These are phyloP conservation scores for Phaffia australis DNA, from an alignment of 768 basidiomycete genomes.

Conservation along the genomic window DNA sequence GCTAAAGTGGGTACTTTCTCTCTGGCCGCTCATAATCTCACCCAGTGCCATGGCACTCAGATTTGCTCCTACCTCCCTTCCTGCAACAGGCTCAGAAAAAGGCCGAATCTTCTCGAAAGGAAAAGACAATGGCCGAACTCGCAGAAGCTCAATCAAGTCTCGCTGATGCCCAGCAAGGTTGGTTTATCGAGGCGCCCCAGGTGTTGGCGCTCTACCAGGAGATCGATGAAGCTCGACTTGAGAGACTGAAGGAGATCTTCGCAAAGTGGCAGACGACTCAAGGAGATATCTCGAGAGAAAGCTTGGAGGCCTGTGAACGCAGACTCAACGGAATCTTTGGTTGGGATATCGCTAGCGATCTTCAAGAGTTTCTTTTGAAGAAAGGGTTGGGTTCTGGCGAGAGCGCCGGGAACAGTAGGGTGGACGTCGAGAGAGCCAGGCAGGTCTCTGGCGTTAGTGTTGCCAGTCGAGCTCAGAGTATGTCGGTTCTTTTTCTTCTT, in stretches of 20 bases:
- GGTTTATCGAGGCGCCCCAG: constrained; percentile 30
- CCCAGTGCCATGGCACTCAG: neutral
- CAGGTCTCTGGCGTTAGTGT: constrained; percentile 16
- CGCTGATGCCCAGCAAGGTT: constrained; percentile 24
- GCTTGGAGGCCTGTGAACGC: constrained; percentile 34
- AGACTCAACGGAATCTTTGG: constrained; percentile 32
- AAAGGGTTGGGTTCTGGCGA: constrained; percentile 4
- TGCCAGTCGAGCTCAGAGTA: neutral
- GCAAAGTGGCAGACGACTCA: constrained; percentile 36
- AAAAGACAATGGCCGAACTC: constrained; percentile 23
- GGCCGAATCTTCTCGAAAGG: constrained; percentile 21
- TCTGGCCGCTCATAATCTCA: neutral
- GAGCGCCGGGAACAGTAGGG: neutral
- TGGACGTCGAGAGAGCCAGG: neutral
- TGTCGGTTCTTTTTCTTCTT: neutral
- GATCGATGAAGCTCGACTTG: constrained; percentile 34
- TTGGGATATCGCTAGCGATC: constrained; percentile 37
- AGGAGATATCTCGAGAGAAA: constrained; percentile 32
- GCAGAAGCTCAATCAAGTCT: constrained; percentile 10
- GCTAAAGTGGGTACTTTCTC: constrained; percentile 28
- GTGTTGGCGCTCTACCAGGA: constrained; percentile 35
- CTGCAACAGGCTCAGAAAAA: constrained; percentile 24
- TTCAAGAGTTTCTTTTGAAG: constrained; percentile 28
- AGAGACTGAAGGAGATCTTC: constrained; percentile 34
- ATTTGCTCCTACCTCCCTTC: neutral